These are phyloP conservation scores for Colletotrichum tropicale DNA, from an alignment of 2,329 filamentous ascomycete species.

Conservation along the genomic window DNA sequence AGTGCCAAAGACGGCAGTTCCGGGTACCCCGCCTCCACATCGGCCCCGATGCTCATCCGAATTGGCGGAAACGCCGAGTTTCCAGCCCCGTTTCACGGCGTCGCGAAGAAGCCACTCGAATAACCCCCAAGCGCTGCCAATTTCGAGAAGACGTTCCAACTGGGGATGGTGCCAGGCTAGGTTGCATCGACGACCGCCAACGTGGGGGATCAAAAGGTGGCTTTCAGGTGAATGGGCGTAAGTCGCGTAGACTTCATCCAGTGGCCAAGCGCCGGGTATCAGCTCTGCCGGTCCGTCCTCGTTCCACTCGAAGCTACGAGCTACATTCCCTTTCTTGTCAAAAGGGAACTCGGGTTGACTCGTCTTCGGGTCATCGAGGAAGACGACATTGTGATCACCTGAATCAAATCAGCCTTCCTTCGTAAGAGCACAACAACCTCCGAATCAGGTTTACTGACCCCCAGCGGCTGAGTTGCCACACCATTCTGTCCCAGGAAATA, in stretches of 20 bases:
- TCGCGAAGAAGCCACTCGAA: slow-evolving; percentile 39
- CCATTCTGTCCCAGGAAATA: slow-evolving; percentile 38
- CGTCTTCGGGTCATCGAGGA: slow-evolving; percentile 30
- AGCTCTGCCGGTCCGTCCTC: slow-evolving; percentile 35
- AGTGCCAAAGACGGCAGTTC: slow-evolving; percentile 36
- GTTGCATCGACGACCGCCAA: slow-evolving; percentile 37
- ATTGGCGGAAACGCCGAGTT: slow-evolving; percentile 37
- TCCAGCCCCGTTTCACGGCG: slow-evolving; percentile 33
- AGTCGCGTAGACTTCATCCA: slow-evolving; percentile 40
- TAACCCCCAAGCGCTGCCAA: slow-evolving; percentile 38
- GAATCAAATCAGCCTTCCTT: background rate
- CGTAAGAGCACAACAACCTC: background rate
- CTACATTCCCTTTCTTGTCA: slow-evolving; percentile 34
- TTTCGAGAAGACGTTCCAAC: slow-evolving; percentile 37
- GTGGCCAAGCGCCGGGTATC: slow-evolving; percentile 35
- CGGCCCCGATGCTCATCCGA: slow-evolving; percentile 38
- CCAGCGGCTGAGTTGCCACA: slow-evolving; percentile 38
- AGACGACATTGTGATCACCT: slow-evolving; percentile 38
- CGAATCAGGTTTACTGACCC: background rate
- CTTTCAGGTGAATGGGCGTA: slow-evolving; percentile 33
- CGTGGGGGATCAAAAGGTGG: slow-evolving; percentile 39
- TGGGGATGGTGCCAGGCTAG: slow-evolving; percentile 38
- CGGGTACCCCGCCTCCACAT: slow-evolving; percentile 38
- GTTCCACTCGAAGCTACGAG: slow-evolving; percentile 40
- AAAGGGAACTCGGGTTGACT: slow-evolving; percentile 31